Evolutionary conservation across 202 grass and related monocot genomes (phyloP), one percentile per base, ranked within the genome.

Genomic region (Musa balbisiana): DNA sequence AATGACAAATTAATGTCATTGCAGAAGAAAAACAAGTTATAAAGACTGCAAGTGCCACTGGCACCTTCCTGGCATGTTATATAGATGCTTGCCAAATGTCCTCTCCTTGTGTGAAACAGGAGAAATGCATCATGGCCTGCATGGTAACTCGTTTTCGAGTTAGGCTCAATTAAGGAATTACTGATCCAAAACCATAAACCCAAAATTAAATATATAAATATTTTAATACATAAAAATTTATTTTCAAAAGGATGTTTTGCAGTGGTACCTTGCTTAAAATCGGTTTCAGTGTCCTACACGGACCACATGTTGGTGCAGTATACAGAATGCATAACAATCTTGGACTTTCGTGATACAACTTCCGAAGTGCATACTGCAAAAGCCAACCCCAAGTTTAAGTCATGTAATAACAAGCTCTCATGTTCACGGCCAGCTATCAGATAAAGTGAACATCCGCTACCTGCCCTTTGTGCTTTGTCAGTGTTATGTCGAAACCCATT

Each of bases 231-330:
- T 43, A 5, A 43, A 43, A 5, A 43, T 69, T 54, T 58, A 11
- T 1, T 29, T 59, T 60, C 6, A 60, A 19, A 33, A 22, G 20
- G n/a, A 27, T 19, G n/a, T 2, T 53, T 79, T 63, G 51, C 79
- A 51, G 77, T 76, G 81, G 29, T 84, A 99, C 95, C 95, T 99
- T 95, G 91, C 78, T 87, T 75, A 99, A 78, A 81, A 99, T 99
- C 82, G 95, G 95, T 74, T 99, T 99, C 81, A 99, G 82, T 53
- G 95, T 99, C 86, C 95, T 94, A 74, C 95, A 99, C 43, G 95
- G 95, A 87, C 95, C 95, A 64, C 95, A 99, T 74, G 95, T 99
- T n/a, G 95, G 91, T 71, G 95, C 82, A 77, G 95, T 95, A 83
- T 99, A 99, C 77, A 99, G 58, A 82, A 99, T 89, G 86, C 89